Evolutionary conservation across 345 rosid species (phyloP), one percentile per base, ranked within the genome.

Genomic region (Brassica rapa): DNA sequence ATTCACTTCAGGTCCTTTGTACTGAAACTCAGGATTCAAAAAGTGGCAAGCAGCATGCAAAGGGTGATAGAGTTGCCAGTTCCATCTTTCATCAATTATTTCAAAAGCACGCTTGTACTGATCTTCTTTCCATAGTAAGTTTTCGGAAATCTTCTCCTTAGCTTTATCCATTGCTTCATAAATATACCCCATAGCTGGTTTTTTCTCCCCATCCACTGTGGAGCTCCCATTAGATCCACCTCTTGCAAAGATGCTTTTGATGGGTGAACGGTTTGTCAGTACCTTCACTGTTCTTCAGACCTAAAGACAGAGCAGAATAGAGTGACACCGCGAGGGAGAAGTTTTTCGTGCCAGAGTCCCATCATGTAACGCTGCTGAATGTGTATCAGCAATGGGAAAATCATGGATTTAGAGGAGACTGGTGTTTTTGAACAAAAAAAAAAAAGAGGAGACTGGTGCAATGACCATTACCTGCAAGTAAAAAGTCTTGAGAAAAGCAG

Each of bases 221-320:
- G 99, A 91, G 86, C 91, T 94, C 80, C 98, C 98, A 0, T 71
- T 93, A 85, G 99, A 94, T 76, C 99, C 99, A 25, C 91, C 99
- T 1, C 97, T 94, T 60, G 99, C 99, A 29, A 94, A 94, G 91
- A 94, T 94, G 99, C 93, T 93, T 27, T 84, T 94, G 82, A 94
- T 89, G 87, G 99, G 99, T 16, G 99, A 89, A 73, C 89, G 80
- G 75, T 84, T 93, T 21, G 86, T 95, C 99, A 27, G 99, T 95
- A 68, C 99, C 99, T 6, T 93, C 99, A 0, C 98, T 95, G 62
- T 95, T 95, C 80, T 95, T 91, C 84, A 85, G 98, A 81, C 99
- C 99, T 7, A 93, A 93, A 78, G 99, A 95, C 37, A 86, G 98
- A 81, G 94, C 89, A 46, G 96, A 95, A 79, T 97, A 94, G 84